These are phyloP conservation scores for Manihot esculenta DNA, from an alignment of 441 rosid genomes.

Conservation along the genomic window DNA sequence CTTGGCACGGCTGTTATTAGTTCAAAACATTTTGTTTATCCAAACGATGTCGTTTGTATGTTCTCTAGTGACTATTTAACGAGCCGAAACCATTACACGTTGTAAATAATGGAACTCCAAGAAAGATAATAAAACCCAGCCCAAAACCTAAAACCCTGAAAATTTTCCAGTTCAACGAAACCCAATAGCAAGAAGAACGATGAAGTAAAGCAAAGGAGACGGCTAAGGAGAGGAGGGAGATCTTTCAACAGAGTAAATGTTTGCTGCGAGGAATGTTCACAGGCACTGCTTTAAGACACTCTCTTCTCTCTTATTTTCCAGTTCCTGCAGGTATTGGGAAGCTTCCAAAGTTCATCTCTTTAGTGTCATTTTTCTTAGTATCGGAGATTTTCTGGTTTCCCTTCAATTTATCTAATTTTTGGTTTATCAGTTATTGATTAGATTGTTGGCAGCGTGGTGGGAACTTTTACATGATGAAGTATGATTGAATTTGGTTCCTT, in stretches of 20 bases:
- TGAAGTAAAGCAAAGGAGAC: slow-evolving; percentile 13
- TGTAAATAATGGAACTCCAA: no score
- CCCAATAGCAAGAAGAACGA: not conserved
- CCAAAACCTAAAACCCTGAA: slow-evolving; percentile 25
- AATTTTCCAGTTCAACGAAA: not conserved
- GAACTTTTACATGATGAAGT: not conserved
- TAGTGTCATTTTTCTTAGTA: not conserved
- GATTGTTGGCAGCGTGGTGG: not conserved
- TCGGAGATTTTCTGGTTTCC: not conserved
- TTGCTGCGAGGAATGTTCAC: slow-evolving; percentile 53
- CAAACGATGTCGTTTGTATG: no score
- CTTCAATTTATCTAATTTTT: not conserved
- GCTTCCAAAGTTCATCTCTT: not conserved
- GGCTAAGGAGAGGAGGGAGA: not conserved
- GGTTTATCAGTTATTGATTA: not conserved
- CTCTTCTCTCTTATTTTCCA: slow-evolving; percentile 48
- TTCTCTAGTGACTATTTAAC: no score
- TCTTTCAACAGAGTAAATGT: slow-evolving; percentile 37
- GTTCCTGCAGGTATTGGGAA: slow-evolving; percentile 42
- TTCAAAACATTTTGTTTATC: no score
- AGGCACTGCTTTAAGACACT: slow-evolving; percentile 41
- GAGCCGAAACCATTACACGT: no score
- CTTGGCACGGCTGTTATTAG: no score
- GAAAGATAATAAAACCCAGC: not conserved
- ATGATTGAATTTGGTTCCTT: slow-evolving; percentile 17